Percentiles rank a stretch among this genome's conserved stretches.
These are phyloP conservation scores for Solanum tarapatanum DNA, from an alignment of 257 asterid genomes.

Conservation along the genomic window DNA sequence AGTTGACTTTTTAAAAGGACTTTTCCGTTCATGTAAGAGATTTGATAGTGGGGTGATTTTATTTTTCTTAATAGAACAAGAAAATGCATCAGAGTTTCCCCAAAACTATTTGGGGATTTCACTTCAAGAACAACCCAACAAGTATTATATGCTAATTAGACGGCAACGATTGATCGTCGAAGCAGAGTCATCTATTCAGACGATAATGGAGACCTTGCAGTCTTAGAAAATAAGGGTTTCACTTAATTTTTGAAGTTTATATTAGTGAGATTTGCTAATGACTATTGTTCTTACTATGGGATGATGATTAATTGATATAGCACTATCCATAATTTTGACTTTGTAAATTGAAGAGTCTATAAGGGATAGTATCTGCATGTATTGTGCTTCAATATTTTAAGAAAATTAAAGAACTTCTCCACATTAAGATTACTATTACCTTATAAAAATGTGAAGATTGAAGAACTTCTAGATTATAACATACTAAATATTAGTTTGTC, in stretches of 20 bases:
- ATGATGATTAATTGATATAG: neutral
- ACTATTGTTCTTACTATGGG: constrained; percentile 9
- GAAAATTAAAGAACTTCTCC: neutral
- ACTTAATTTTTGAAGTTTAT: no score
- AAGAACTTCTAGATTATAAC: neutral
- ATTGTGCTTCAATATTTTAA: neutral
- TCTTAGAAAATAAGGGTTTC: no score
- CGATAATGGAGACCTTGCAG: no score
- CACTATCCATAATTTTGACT: neutral
- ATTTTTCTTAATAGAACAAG: no score
- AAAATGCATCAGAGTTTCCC: no score
- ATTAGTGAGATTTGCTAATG: no score
- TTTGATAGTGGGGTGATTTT: constrained; percentile 1
- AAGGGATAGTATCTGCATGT: neutral
- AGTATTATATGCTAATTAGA: no score
- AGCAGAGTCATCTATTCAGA: no score
- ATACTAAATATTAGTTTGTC: neutral
- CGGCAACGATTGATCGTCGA: no score
- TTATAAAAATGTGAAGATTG: neutral
- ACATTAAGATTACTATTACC: neutral
- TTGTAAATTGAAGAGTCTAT: neutral
- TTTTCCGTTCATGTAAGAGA: no score
- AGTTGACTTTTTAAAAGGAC: neutral
- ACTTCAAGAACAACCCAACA: no score
- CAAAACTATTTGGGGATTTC: no score